phyloP scores from a whole-genome alignment of 2,329 filamentous ascomycete species.

The Claviceps sp. region DNA sequence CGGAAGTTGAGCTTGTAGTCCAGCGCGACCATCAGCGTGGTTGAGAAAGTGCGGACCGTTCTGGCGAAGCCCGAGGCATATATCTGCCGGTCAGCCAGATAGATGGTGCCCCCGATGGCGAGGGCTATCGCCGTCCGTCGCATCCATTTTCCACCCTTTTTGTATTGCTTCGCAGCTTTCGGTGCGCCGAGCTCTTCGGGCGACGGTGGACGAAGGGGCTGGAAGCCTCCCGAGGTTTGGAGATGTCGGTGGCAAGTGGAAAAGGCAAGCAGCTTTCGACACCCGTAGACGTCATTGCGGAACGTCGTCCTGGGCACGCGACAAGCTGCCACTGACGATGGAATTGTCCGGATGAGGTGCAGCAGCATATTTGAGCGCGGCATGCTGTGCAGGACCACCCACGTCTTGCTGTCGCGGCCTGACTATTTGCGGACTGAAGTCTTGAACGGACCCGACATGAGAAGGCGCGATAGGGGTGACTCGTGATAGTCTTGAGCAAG shows the following conservation, averaged over 20 bases:
- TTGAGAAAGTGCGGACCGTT: slow-evolving; percentile 67
- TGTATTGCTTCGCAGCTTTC: slow-evolving; percentile 55
- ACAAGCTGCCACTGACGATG: slow-evolving; percentile 6
- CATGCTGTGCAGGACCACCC: slow-evolving; percentile 14
- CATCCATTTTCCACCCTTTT: slow-evolving; percentile 58
- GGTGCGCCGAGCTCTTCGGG: slow-evolving; percentile 67
- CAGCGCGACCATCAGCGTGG: slow-evolving; percentile 65
- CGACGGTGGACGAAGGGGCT: slow-evolving; percentile 60
- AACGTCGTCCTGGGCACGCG: slow-evolving; percentile 6
- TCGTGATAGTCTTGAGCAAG: not conserved
- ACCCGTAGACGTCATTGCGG: slow-evolving; percentile 4
- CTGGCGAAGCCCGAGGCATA: slow-evolving; percentile 71
- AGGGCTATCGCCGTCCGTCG: slow-evolving; percentile 56
- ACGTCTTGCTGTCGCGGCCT: slow-evolving; percentile 1
- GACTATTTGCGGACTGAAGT: not conserved
- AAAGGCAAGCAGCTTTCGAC: not conserved
- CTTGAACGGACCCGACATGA: not conserved
- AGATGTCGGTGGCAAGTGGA: slow-evolving; percentile 12
- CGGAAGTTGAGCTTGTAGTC: slow-evolving; percentile 98
- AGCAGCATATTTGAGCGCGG: slow-evolving; percentile 16
- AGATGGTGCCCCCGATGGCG: slow-evolving; percentile 45
- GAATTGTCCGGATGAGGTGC: slow-evolving; percentile 10
- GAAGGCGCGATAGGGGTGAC: not conserved
- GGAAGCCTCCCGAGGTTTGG: slow-evolving; percentile 33
- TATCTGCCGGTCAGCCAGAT: slow-evolving; percentile 56